Evolutionary conservation across 768 basidiomycete genomes (phyloP), one percentile per base, ranked within the genome.

Genomic region (Pulveroboletus sp.): DNA sequence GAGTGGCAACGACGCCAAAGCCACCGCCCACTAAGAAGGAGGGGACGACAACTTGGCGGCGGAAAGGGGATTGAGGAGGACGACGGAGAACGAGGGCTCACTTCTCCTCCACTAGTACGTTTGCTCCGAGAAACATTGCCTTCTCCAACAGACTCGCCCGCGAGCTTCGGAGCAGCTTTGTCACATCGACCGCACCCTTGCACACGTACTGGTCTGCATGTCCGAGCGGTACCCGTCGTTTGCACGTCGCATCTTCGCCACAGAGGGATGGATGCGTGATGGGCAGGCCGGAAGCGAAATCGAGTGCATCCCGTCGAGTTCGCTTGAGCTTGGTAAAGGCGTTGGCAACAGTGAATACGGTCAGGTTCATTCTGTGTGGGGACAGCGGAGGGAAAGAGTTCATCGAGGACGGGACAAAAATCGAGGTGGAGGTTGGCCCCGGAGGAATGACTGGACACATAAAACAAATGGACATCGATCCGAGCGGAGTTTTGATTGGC

Each of bases 21-120:
- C 43, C 27, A 8, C 28, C 32, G 15, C 24, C n/a, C 36, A 17
- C 35, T 8, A 7, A 28, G 11, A 10, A 28, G 17, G 11, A 33
- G 17, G 21, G 21, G 21, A 3, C 21, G 21, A 46, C 38, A 39
- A 27, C 50, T 33, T 32, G 39, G 18, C 18, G 8, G 12, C 17
- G 41, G 24, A 12, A 36, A 8, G 39, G 8, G n/a, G 3, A 31
- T 1, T 6, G 6, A 46, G 18, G n/a, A 32, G 43, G 33, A 44
- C 30, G 28, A 31, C 1, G 9, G 8, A 28, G 39, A 28, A 80
- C 41, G 12, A 10, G 6, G 27, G 80, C 85, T 40, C 61, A 88
- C 87, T 77, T 73, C 61, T 89, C 87, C 37, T 88, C 80, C 3
- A 83, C 76, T 47, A 89, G 73, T 1, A 78, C 79, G 57, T 82